Evolutionary conservation across 148 eudicot species (phyloP).

Genomic region (Nyssa sinensis): DNA sequence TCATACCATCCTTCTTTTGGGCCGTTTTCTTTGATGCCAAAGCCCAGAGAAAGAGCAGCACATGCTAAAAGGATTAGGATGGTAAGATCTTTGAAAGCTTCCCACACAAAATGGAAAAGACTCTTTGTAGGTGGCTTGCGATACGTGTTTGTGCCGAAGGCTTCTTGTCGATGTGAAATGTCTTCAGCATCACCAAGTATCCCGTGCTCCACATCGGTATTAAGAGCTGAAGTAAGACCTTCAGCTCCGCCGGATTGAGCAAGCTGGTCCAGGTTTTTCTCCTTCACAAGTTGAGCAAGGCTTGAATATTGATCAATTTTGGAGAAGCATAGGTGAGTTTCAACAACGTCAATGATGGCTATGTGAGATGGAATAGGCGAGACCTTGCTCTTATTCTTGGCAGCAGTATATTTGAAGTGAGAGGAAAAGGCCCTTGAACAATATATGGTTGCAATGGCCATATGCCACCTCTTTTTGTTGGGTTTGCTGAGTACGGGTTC

Average conservation of each 20-base stretch:
- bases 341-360: conserved; percentile 5
- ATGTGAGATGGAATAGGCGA: background rate
- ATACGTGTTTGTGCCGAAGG: conserved; percentile 14
- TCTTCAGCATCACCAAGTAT: conserved; percentile 1
- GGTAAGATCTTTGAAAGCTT: conserved; percentile 18
- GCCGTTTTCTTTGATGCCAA: conserved; percentile 7
- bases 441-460: no score
- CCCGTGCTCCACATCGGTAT: conserved; percentile 12
- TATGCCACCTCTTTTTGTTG: no score
- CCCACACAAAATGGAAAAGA: conserved; percentile 16
- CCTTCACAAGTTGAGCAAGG: conserved; percentile 9
- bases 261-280: background rate
- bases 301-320: conserved; percentile 8
- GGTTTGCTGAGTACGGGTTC: no score
- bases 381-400: conserved; percentile 5
- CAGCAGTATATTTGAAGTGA: no score
- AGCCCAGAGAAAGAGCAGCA: background rate
- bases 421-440: no score
- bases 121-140: background rate
- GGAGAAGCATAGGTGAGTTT: background rate
- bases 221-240: conserved; percentile 6
- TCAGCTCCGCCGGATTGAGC: background rate
- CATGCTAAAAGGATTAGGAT: conserved; percentile 1
- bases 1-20: conserved; percentile 8
- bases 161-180: background rate